A percentile compares a stretch with the other conserved stretches of the same genome.
Evolutionary conservation across 805 yeast species (phyloP).

Genomic region (Schizosaccharomyces japonicus): DNA sequence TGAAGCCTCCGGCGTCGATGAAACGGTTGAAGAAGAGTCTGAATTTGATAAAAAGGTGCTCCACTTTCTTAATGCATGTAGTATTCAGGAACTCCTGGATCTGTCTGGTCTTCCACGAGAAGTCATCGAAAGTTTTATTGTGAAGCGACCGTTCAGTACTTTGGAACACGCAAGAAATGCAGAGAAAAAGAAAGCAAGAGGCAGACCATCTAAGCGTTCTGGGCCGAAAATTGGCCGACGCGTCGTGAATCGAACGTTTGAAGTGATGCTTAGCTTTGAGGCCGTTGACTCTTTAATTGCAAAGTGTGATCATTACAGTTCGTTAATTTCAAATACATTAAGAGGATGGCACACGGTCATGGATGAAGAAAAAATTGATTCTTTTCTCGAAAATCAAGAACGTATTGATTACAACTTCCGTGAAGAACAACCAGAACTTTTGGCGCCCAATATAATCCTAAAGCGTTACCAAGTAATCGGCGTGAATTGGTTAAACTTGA

Average conservation of each 20-base stretch:
- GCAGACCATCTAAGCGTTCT: constrained; percentile 62
- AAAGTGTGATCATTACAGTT: constrained; percentile 63
- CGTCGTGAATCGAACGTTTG: constrained; percentile 38
- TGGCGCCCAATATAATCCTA: constrained; percentile 39
- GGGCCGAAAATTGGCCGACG: constrained; percentile 45
- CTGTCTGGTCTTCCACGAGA: constrained; percentile 46
- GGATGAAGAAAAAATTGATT: constrained; percentile 25
- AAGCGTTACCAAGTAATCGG: constrained; percentile 95
- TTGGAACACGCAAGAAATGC: constrained; percentile 26
- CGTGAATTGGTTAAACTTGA: constrained; percentile 66
- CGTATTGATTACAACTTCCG: constrained; percentile 16
- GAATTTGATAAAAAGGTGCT: constrained; percentile 40
- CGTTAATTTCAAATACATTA: constrained; percentile 45
- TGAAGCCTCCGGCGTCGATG: background rate
- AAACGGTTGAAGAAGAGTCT: constrained; percentile 16
- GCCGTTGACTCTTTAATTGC: constrained; percentile 85
- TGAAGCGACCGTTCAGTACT: constrained; percentile 44
- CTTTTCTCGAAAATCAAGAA: constrained; percentile 19
- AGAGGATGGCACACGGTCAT: constrained; percentile 71
- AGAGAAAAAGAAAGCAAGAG: constrained; percentile 14
- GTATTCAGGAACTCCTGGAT: constrained; percentile 53
- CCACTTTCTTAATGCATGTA: constrained; percentile 57
- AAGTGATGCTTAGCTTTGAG: constrained; percentile 36
- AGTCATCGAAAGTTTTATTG: constrained; percentile 39
- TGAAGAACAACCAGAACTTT: constrained; percentile 43